These are phyloP conservation scores for Aspergillus sp. DNA, from an alignment of 2,329 filamentous ascomycete species.

Conservation along the genomic window DNA sequence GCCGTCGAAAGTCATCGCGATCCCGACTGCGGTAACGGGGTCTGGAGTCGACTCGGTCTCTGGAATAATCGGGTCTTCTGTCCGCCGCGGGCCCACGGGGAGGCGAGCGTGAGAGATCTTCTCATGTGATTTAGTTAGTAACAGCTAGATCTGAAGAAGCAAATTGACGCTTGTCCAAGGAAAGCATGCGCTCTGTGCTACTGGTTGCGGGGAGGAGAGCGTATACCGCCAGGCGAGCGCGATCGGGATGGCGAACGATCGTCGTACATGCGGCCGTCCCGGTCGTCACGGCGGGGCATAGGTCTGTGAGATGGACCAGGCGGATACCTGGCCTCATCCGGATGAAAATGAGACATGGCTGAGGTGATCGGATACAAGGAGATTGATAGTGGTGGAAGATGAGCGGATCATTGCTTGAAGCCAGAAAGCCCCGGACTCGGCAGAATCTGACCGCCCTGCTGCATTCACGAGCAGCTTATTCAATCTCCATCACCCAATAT, in stretches of 20 bases:
- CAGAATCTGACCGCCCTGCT: constrained; percentile 22
- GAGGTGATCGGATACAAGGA: constrained; percentile 1
- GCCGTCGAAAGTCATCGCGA: constrained; percentile 38
- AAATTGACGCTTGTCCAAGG: constrained; percentile 11
- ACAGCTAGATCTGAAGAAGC: constrained; percentile 25
- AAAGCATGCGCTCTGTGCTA: constrained; percentile 31
- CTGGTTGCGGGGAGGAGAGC: constrained; percentile 48
- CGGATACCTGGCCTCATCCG: constrained; percentile 30
- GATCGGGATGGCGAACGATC: constrained; percentile 46
- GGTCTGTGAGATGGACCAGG: constrained; percentile 26
- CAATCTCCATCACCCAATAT: not conserved
- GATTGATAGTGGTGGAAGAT: constrained; percentile 8
- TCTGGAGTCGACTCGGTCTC: constrained; percentile 32
- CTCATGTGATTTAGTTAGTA: constrained; percentile 39
- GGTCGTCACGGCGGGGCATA: constrained; percentile 35
- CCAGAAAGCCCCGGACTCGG: constrained; percentile 1
- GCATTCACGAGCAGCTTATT: too few relatives aligned
- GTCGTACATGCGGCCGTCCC: constrained; percentile 50
- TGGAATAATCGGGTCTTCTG: constrained; percentile 38
- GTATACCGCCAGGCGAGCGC: constrained; percentile 47
- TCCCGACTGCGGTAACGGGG: constrained; percentile 35
- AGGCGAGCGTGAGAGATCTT: constrained; percentile 43
- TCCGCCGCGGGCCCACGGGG: constrained; percentile 40
- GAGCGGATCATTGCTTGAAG: not conserved
- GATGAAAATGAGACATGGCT: constrained; percentile 32